Evolutionary conservation across 1,284 basidiomycete species (phyloP).

Genomic region (Sphaerobolus stellatus): DNA sequence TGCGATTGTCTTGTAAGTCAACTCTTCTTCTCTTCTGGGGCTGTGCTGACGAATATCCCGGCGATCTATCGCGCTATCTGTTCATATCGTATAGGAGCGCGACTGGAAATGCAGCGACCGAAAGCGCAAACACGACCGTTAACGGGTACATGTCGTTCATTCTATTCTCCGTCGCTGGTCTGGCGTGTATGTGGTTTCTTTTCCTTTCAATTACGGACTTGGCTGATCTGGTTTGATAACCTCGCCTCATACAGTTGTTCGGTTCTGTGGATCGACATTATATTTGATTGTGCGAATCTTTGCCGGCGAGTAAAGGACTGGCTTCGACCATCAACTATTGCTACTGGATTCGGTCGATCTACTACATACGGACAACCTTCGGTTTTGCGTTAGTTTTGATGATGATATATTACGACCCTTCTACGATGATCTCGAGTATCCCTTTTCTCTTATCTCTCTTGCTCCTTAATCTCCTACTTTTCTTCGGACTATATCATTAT

Average conservation of each 20-base stretch:
- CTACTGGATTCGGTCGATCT: too few relatives aligned
- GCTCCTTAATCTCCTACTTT: background rate
- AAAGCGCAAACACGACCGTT: constrained; percentile 51
- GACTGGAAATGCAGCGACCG: constrained; percentile 45
- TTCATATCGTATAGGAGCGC: constrained; percentile 43
- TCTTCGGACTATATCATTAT: constrained; percentile 6
- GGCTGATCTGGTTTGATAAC: constrained; percentile 5
- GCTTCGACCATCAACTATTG: too few relatives aligned
- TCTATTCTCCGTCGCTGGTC: constrained; percentile 79
- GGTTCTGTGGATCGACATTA: constrained; percentile 75
- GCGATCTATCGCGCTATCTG: constrained; percentile 17
- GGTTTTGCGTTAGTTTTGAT: too few relatives aligned
- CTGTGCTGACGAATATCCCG: constrained; percentile 12
- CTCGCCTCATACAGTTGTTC: constrained; percentile 61
- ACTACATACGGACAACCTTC: too few relatives aligned
- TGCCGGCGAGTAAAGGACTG: constrained; percentile 69
- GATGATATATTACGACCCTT: background rate
- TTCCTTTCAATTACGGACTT: constrained; percentile 2
- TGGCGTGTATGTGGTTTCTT: constrained; percentile 63
- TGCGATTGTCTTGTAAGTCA: constrained; percentile 64
- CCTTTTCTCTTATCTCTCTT: background rate
- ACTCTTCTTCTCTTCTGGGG: constrained; percentile 14
- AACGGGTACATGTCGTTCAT: constrained; percentile 82
- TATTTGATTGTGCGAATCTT: constrained; percentile 83
- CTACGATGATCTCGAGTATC: background rate